Evolutionary conservation across 1,284 basidiomycete species (phyloP).

Genomic region (Trametes polyzona): DNA sequence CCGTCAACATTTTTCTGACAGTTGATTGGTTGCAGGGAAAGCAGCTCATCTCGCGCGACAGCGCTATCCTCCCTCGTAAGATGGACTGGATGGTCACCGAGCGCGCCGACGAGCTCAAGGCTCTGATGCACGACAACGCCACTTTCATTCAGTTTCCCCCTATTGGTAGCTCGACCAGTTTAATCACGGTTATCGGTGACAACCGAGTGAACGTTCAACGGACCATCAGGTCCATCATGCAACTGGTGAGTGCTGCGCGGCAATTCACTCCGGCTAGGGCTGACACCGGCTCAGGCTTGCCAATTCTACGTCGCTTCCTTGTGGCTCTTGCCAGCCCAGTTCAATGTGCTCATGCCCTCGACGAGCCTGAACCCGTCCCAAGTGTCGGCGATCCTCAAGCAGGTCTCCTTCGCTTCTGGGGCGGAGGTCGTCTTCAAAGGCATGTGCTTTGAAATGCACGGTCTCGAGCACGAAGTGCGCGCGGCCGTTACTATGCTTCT

Average conservation of each 20-base stretch:
- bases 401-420: slow-evolving; percentile 85
- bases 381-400: slow-evolving; percentile 85
- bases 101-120: slow-evolving; percentile 87
- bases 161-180: slow-evolving; percentile 87
- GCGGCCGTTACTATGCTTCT: slow-evolving; percentile 85
- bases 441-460: slow-evolving; percentile 98
- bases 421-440: slow-evolving; percentile 97
- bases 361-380: slow-evolving; percentile 83
- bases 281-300: slow-evolving; percentile 69
- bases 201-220: slow-evolving; percentile 94
- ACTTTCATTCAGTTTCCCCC: slow-evolving; percentile 95
- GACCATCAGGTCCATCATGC: slow-evolving; percentile 95
- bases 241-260: slow-evolving; percentile 65
- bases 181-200: slow-evolving; percentile 95
- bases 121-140: slow-evolving; percentile 95
- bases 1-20: not conserved
- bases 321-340: slow-evolving; percentile 93
- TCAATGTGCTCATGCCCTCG: slow-evolving; percentile 89
- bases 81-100: slow-evolving; percentile 98
- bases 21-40: slow-evolving; percentile 73
- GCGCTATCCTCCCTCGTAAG: slow-evolving; percentile 93
- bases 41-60: slow-evolving; percentile 89
- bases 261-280: not conserved
- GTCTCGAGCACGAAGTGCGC: slow-evolving; percentile 92
- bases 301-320: slow-evolving; percentile 96